Conservation (phyloP, 1,284 basidiomycete genomes). For the Tilletia indica region DNA sequence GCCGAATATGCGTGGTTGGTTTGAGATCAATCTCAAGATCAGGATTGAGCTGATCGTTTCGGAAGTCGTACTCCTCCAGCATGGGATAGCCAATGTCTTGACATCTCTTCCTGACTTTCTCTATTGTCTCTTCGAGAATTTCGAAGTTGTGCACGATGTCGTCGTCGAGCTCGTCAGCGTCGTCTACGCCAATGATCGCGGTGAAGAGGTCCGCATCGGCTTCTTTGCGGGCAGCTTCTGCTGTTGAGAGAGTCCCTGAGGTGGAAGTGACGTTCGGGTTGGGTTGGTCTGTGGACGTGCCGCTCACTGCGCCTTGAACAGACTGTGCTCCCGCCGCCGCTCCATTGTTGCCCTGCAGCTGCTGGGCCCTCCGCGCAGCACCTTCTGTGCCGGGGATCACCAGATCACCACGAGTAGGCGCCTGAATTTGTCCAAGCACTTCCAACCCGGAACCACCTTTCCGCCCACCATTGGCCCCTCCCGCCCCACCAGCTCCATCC, state of each 20-base stretch:
- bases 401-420: constrained; percentile 45
- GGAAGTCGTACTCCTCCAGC: constrained; percentile 56
- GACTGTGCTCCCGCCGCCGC: constrained; percentile 24
- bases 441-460: constrained; percentile 28
- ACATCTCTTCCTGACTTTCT: constrained; percentile 54
- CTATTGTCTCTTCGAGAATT: constrained; percentile 51
- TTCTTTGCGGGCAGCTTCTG: constrained; percentile 31
- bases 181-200: constrained; percentile 54
- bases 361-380: constrained; percentile 34
- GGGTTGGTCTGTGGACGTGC: not conserved
- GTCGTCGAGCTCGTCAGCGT: constrained; percentile 53
- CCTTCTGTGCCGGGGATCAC: constrained; percentile 49
- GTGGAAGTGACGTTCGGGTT: not conserved
- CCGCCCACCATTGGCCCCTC: not conserved
- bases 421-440: constrained; percentile 38
- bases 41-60: constrained; percentile 53
- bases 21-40: constrained; percentile 55
- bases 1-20: constrained; percentile 54
- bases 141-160: constrained; percentile 55
- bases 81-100: constrained; percentile 54
- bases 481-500: not conserved
- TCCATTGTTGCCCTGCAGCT: constrained; percentile 20
- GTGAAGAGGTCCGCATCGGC: constrained; percentile 53
- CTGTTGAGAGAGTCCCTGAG: constrained; percentile 22
- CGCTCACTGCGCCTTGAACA: constrained; percentile 4